Conservation (phyloP, 352 stramenopile genomes). For the Globisporangium alternatum region DNA sequence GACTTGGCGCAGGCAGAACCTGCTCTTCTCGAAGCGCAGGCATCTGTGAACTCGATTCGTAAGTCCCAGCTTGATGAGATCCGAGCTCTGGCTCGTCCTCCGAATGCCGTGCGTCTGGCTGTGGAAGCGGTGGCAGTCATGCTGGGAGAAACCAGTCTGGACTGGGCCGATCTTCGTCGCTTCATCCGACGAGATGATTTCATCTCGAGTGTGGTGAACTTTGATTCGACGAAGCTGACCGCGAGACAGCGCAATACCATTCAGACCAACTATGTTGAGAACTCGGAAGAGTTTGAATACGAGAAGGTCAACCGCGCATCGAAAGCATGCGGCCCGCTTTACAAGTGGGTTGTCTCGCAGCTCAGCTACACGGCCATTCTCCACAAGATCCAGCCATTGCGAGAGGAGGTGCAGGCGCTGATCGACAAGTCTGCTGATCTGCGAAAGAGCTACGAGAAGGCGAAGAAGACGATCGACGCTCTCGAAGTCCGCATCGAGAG, state of each 20-base stretch:
- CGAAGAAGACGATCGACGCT: constrained; percentile 92
- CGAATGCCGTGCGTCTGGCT: constrained; percentile 95
- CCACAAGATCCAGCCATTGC: constrained; percentile 97
- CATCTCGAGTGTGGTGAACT: constrained; percentile 99
- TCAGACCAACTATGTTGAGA: constrained; percentile 95
- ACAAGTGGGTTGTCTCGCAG: constrained; percentile 98
- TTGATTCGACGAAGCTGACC: constrained; percentile 97
- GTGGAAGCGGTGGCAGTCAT: constrained; percentile 98
- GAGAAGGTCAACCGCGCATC: constrained; percentile 92
- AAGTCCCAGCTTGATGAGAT: constrained; percentile 99
- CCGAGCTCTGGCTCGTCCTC: constrained; percentile 93
- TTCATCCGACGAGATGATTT: constrained; percentile 98
- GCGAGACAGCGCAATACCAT: constrained; percentile 93
- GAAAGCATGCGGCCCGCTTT: constrained; percentile 98
- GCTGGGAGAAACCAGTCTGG: constrained; percentile 95
- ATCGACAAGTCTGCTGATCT: constrained; percentile 93
- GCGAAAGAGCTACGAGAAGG: constrained; percentile 89
- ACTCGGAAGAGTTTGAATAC: constrained; percentile 87
- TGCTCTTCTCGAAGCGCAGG: constrained; percentile 94
- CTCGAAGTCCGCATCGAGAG: constrained; percentile 96
- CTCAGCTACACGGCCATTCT: constrained; percentile 98
- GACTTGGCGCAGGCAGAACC: constrained; percentile 98
- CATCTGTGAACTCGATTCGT: constrained; percentile 97
- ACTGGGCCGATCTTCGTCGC: constrained; percentile 98
- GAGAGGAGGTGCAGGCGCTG: constrained; percentile 97